Evolutionary conservation across 345 rosid species (phyloP), one percentile per base, ranked within the genome.

Genomic region (Bretschneidera sinensis): DNA sequence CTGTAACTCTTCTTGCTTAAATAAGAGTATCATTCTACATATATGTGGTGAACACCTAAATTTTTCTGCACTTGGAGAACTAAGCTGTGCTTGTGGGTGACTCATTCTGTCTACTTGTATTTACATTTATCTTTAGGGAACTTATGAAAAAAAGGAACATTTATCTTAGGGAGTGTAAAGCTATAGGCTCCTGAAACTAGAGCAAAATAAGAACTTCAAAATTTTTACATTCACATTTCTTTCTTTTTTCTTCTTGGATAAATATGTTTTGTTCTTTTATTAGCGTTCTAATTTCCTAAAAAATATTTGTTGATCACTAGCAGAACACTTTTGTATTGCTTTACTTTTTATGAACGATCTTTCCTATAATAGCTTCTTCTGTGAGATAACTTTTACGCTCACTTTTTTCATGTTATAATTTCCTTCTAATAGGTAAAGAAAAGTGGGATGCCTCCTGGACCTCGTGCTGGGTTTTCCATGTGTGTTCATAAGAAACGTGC

Each of bases 401-500:
- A 24, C 9, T 16, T 5, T 60, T 49, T 34, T 43, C 51, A 22
- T 48, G 34, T 34, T 22, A 54, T 57, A 45, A 22, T 48, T 52
- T 63, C 48, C 56, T 62, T 49, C 24, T 51, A 49, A 64, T 70
- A 92, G 98, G 91, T 92, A 61, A 92, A 89, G 80, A 87, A 87
- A 75, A 87, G 73, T 61, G 98, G 98, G 77, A 89, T 92, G 94
- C 94, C 91, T 77, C 98, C 96, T 45, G 87, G 96, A 21, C 88
- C 96, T 60, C 94, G 97, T 64, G 98, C 97, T 51, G 94, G 97
- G 20, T 87, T 89, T 81, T 82, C 97, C 0, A 78, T 87, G 76
- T 87, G 94, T 78, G 89, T 92, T 71, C 97, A 92, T 76, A 89
- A 92, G 77, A 92, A 85, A 76, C 96, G 97, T 61, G 96, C 97